Evolutionary conservation across 768 basidiomycete genomes (phyloP).

Genomic region (Xanthoconium purpureum): DNA sequence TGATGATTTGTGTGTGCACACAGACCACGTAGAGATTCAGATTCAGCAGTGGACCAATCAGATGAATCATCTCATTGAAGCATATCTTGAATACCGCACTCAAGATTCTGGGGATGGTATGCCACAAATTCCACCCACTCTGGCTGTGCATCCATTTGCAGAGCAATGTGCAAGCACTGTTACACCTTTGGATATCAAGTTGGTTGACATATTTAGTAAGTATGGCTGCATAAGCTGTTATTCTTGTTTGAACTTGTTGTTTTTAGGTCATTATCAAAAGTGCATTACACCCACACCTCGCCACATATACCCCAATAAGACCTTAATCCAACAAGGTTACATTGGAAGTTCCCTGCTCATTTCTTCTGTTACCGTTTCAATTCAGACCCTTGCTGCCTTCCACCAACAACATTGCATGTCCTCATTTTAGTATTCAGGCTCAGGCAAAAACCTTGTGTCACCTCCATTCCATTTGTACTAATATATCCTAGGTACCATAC

Average conservation of each 20-base stretch:
- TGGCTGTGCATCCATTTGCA: background rate
- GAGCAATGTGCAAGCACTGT: no score
- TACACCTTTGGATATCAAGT: background rate
- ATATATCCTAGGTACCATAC: conserved; percentile 5
- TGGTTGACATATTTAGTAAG: background rate
- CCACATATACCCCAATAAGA: conserved; percentile 7
- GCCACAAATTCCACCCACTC: no score
- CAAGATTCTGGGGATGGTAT: background rate
- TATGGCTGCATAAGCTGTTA: no score
- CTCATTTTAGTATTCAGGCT: conserved; percentile 7
- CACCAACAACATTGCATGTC: conserved; percentile 8
- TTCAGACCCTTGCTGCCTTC: conserved; percentile 9
- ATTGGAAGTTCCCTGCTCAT: conserved; percentile 4
- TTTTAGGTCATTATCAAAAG: background rate
- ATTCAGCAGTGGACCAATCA: background rate
- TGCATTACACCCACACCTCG: background rate
- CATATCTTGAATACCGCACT: background rate
- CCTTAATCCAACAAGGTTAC: conserved; percentile 4
- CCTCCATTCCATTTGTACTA: background rate
- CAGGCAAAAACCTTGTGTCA: background rate
- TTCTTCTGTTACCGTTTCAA: conserved; percentile 12
- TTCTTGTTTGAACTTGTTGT: background rate
- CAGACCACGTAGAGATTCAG: background rate
- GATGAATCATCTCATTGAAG: background rate
- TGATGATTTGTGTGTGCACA: background rate